Base-by-base conservation (phyloP, 2,329 filamentous ascomycete species). In the Epichloe gansuensis region DNA sequence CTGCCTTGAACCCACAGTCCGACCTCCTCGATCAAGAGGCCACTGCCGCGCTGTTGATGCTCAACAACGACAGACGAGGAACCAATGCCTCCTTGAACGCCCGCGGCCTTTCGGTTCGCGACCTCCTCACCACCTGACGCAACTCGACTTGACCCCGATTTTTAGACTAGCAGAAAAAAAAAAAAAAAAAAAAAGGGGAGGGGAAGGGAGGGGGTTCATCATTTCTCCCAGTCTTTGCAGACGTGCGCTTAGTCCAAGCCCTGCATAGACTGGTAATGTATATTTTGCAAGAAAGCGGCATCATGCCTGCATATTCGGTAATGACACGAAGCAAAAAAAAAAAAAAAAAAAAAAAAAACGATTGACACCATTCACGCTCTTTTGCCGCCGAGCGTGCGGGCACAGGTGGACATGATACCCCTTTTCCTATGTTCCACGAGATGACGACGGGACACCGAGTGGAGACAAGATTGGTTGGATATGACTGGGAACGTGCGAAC, bases 31-130 rank as follows among this genome's bases (percentile, higher is more conserved):
- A 86, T 56, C 84, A 90, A 55, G 88, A 93, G 65, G 91, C 89
- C 1, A 93, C 89, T 7, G 85, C 88, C 12, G 91, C 90, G 3
- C 67, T 95, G 59, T 69, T 95, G 65, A 95, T 95, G 90, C 72
- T 96, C 54, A 94, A 91, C 59, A 82, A 76, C 51, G 89, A 93
- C 65, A 79, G 88, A 42, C 76, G 88, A 38, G 75, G 74, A 39
- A 72, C 69, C 9, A 51, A 48, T 31, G 38, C 46, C 11, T 45
- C 48, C 6, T 52, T 61, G 2, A 62, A 65, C 28, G 71, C 67
- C 9, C 66, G 77, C 49, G 75, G 75, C 0, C 69, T 81, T 65
- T 80, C 77, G 43, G 77, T 81, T 13, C 70, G 70, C 47, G 77
- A 81, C 61, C 60, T 81, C 51, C 62, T 81, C 17, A 80, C 73